Evolutionary conservation across 78 protist genomes (phyloP).

Genomic region (Mastigamoeba balamuthi): DNA sequence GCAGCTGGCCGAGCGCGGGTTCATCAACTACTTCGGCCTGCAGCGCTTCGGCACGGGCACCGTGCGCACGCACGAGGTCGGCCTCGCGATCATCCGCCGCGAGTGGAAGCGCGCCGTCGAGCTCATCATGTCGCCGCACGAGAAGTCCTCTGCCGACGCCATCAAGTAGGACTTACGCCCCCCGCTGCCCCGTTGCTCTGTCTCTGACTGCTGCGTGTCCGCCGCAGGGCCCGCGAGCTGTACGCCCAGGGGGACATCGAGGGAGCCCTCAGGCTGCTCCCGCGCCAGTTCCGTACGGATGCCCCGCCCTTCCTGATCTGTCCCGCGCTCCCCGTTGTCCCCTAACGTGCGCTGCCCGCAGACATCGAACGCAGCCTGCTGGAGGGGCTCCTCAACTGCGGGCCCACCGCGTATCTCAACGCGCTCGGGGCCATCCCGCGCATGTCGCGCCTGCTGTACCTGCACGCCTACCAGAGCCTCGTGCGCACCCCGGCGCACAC

Average conservation of each 20-base stretch:
- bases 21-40: slow-evolving; percentile 66
- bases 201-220: background rate
- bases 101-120: slow-evolving; percentile 27
- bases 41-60: slow-evolving; percentile 74
- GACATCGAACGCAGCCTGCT: background rate
- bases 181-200: too few relatives aligned
- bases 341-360: too few relatives aligned
- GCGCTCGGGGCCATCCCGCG: slow-evolving; percentile 12
- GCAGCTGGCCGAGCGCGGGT: slow-evolving; percentile 25
- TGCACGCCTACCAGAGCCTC: slow-evolving; percentile 46
- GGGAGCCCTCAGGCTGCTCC: background rate
- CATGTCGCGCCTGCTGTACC: slow-evolving; percentile 13
- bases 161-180: too few relatives aligned
- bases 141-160: too few relatives aligned
- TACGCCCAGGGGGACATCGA: background rate
- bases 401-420: background rate
- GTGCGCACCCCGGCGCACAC: too few relatives aligned
- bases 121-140: slow-evolving; percentile 29
- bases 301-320: too few relatives aligned
- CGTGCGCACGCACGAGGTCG: slow-evolving; percentile 48
- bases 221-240: background rate
- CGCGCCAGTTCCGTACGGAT: background rate
- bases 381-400: background rate
- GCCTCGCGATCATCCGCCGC: slow-evolving; percentile 21
- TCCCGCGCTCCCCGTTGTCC: too few relatives aligned